Base-by-base conservation (phyloP, 2,329 filamentous ascomycete species). In the Colletotrichum sp. region DNA sequence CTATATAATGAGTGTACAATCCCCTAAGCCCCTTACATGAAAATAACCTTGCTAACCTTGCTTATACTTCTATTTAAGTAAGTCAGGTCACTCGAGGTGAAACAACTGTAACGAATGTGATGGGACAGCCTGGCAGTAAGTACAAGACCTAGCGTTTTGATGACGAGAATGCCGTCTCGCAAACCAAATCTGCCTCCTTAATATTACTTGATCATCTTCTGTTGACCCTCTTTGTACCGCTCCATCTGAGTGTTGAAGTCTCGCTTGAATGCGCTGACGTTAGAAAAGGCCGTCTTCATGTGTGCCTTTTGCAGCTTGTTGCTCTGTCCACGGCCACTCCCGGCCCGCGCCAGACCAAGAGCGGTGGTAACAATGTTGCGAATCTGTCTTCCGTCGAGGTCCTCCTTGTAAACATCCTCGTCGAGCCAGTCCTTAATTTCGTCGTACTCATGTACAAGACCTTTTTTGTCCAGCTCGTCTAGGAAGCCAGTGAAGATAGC, bases 341-440 rank as follows among this genome's bases (percentile, higher is more conserved):
- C 55, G 4, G 55, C 55, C 26, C 55, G 55, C 21, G 55, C 21
- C 12, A 28, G 26, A 28, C 55, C 24, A 3, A 60, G 26, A 34
- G 65, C 34, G 28, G 65, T 68, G 24, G 76, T 67, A 10, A 80
- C 62, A 9, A 78, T 60, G 65, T 80, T 80, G n/a, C 78, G 77
- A 34, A 80, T 78, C 71, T 77, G 72, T n/a, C 75, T 57, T 18
- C 78, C 78, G 63, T 79, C 75, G 39, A 79, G 72, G 21, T 36
- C 36, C 52, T 71, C 49, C 5, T 30, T 60, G 26, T 71, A 49
- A 9, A 71, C 36, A n/a, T 66, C 60, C 21, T 66, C 39, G 30
- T 75, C 44, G 55, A 70, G 44, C 63, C 62, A 64, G 1, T 73
- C 55, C 72, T 26, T 69, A 13, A 75, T 77, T 12, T 65, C 69